Percentiles rank a stretch among this genome's conserved stretches.
Evolutionary conservation across 768 basidiomycete species (phyloP).

Genomic region (Naganishia randhawae): DNA sequence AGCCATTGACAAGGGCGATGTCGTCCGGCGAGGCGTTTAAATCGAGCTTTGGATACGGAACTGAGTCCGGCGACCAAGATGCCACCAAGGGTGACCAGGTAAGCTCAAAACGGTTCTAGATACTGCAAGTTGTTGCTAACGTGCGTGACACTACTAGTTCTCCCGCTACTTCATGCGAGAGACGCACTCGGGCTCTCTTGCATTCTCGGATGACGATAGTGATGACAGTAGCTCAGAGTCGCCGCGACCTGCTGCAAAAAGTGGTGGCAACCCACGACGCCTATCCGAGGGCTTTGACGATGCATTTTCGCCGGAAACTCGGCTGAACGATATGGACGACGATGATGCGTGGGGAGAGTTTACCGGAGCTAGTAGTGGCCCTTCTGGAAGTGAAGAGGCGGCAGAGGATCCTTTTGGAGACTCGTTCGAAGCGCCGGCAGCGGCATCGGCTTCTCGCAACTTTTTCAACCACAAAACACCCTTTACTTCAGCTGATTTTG

Average conservation of each 20-base stretch:
- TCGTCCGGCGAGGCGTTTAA: constrained; percentile 25
- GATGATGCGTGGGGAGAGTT: constrained; percentile 49
- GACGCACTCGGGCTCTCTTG: constrained; percentile 33
- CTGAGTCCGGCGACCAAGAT: constrained; percentile 19
- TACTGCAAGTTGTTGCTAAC: background rate
- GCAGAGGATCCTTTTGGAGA: constrained; percentile 48
- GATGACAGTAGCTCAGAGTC: constrained; percentile 35
- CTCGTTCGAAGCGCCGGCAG: constrained; percentile 31
- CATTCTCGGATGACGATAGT: constrained; percentile 37
- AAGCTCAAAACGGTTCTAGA: constrained; percentile 65
- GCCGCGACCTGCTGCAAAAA: constrained; percentile 6
- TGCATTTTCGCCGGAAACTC: constrained; percentile 24
- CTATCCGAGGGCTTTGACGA: constrained; percentile 26
- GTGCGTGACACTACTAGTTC: constrained; percentile 58
- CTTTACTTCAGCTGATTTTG: constrained; percentile 48
- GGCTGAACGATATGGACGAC: constrained; percentile 22
- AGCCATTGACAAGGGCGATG: constrained; percentile 24
- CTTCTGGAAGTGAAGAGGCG: constrained; percentile 19
- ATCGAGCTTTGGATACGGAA: constrained; percentile 23
- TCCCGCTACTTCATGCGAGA: constrained; percentile 62
- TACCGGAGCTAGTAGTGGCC: constrained; percentile 34
- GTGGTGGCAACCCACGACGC: constrained; percentile 11
- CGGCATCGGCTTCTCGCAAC: constrained; percentile 10
- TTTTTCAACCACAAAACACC: constrained; percentile 30
- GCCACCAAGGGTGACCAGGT: constrained; percentile 7